Evolutionary conservation across 1,284 basidiomycete genomes (phyloP), one percentile per base, ranked within the genome.

Genomic region (Cystobasidium slooffiae): DNA sequence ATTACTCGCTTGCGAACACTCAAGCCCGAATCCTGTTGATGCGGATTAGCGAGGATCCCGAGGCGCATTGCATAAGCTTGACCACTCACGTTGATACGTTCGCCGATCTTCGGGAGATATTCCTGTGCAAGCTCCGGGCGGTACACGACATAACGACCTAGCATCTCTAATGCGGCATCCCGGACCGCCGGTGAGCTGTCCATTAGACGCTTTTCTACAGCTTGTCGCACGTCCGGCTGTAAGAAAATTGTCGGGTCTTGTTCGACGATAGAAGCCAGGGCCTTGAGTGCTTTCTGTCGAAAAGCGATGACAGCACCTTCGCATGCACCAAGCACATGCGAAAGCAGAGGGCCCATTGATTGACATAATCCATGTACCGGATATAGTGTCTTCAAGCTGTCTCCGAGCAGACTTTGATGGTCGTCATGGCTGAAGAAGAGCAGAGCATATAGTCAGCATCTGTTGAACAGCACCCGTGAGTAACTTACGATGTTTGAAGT

Each of bases 1-100:
- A 99, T 91, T 64, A 97, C 94, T 5, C 97, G 89, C 81, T 97
- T 97, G 44, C 97, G 88, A 1, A 99, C 97, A 22, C 89, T 88
- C 6, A 98, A 85, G 5, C 96, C 94, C 51, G 94, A 91, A 81
- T 99, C 96, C 90, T 94, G 77, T 46, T 24, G 18, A 58, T 53
- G 41, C 62, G 64, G 56, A 41, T 41, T 44, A 69, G 16, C 16
- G 12, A 1, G 9, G 6, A 5, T 10, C 10, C 8, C n/a, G 6
- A 3, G 18, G 3, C 22, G 6, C 7, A 20, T 55, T 24, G 43
- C 1, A 39, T 1, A 51, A 24, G 39, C 18, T 3, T 14, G 20
- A 6, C 3, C 2, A 84, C 87, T 80, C 82, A 94, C 93, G 53
- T 91, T 90, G 78, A 97, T 92, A 9, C 95, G 90, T 72, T 91